Conservation (phyloP, 2,329 filamentous ascomycete species). For the Colletotrichum sidae region DNA sequence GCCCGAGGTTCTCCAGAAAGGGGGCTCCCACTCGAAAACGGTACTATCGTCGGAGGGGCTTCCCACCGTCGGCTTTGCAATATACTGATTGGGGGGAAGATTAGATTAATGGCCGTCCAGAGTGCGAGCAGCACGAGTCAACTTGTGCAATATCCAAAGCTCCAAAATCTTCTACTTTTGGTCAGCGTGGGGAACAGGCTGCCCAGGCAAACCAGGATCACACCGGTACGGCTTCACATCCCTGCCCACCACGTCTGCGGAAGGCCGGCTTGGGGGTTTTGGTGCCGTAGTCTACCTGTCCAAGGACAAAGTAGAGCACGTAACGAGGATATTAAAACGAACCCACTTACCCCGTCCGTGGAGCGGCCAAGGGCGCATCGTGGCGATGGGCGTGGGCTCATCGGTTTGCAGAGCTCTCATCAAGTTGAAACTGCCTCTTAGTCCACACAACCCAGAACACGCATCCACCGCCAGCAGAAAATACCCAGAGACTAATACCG, state of each 20-base stretch:
- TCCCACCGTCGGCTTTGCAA: slow-evolving; percentile 9
- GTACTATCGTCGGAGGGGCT: not conserved
- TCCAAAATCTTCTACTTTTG: slow-evolving; percentile 16
- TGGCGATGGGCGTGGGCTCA: not conserved
- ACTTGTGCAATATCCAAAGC: slow-evolving; percentile 13
- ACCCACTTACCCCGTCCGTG: slow-evolving; percentile 16
- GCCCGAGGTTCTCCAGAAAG: not conserved
- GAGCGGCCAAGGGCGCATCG: slow-evolving; percentile 8
- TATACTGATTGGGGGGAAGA: slow-evolving; percentile 17
- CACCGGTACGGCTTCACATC: not conserved
- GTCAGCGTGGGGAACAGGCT: not conserved
- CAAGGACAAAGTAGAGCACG: not conserved
- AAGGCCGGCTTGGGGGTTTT: too few species aligned
- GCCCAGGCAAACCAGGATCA: slow-evolving; percentile 4
- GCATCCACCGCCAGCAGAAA: not conserved
- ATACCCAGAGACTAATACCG: not conserved
- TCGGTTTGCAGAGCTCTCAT: slow-evolving; percentile 3
- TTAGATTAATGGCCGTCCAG: not conserved
- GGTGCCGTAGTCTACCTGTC: too few species aligned
- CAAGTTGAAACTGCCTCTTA: slow-evolving; percentile 30
- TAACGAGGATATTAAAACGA: slow-evolving; percentile 16
- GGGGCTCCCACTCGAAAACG: not conserved
- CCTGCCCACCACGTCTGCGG: too few species aligned
- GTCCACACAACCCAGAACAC: slow-evolving; percentile 7
- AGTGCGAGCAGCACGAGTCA: slow-evolving; percentile 27